Evolutionary conservation across 148 eudicot genomes (phyloP).

Genomic region (Spergularia bocconei): DNA sequence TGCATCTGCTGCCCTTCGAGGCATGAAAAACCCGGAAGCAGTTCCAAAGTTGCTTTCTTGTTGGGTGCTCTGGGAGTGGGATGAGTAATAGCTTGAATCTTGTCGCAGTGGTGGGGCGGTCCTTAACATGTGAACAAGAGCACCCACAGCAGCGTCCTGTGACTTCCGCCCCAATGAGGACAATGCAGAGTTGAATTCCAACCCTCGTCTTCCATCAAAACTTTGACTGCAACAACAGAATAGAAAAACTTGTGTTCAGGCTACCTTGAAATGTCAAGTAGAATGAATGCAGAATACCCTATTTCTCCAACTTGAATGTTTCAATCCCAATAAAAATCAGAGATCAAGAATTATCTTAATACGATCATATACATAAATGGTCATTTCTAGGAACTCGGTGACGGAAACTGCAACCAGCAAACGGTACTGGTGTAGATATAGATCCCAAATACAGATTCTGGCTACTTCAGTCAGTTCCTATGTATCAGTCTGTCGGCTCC

Average conservation of each 20-base stretch:
- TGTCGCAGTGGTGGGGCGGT: slow-evolving; percentile 88
- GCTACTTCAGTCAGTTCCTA: not conserved
- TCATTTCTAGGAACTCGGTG: slow-evolving; percentile 4
- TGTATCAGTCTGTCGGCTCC: not conserved
- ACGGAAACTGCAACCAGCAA: not conserved
- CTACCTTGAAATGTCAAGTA: not conserved
- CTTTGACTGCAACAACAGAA: slow-evolving; percentile 47
- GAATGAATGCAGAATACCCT: not conserved
- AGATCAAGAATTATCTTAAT: not conserved
- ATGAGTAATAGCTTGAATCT: slow-evolving; percentile 60
- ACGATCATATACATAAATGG: not conserved
- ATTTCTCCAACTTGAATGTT: not conserved
- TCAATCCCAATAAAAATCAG: not conserved
- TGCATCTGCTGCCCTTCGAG: slow-evolving; percentile 78
- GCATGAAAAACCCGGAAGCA: slow-evolving; percentile 50
- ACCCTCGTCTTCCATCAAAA: slow-evolving; percentile 44
- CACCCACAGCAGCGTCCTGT: slow-evolving; percentile 88
- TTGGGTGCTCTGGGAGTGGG: slow-evolving; percentile 42
- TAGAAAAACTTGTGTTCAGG: slow-evolving; percentile 9
- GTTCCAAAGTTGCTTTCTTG: slow-evolving; percentile 40
- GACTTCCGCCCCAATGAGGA: slow-evolving; percentile 59
- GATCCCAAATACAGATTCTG: not conserved
- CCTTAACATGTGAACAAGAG: slow-evolving; percentile 76
- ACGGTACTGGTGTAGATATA: not conserved
- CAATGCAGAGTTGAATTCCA: slow-evolving; percentile 42